Evolutionary conservation across 176 grass and related monocot species (phyloP).

Genomic region (Aegilops sharonensis): DNA sequence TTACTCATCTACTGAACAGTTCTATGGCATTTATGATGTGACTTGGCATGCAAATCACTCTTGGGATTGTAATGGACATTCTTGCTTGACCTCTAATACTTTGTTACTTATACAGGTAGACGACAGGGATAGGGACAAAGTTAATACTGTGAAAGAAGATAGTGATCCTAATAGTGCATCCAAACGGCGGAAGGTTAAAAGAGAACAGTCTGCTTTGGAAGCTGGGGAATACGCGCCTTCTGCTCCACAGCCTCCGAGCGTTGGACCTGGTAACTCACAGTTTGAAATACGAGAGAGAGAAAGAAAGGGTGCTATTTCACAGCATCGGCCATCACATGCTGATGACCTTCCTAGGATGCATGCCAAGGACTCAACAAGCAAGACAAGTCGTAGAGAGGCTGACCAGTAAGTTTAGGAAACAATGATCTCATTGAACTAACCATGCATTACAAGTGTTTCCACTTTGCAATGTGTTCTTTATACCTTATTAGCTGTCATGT

Average conservation of each 20-base stretch:
- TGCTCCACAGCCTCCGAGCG: slow-evolving; percentile 46
- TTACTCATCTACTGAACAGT: background rate
- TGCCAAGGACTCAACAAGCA: slow-evolving; percentile 80
- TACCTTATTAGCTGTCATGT: background rate
- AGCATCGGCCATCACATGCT: slow-evolving; percentile 60
- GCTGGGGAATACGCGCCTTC: slow-evolving; percentile 72
- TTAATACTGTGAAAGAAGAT: slow-evolving; percentile 64
- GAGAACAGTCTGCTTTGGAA: slow-evolving; percentile 72
- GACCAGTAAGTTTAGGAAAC: slow-evolving; percentile 78
- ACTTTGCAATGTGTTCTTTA: background rate
- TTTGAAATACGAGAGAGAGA: slow-evolving; percentile 79
- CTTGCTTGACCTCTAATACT: slow-evolving; percentile 10
- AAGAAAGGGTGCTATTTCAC: slow-evolving; percentile 66
- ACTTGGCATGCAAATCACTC: background rate
- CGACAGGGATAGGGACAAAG: slow-evolving; percentile 88
- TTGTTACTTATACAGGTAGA: slow-evolving; percentile 60
- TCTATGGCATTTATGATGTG: background rate
- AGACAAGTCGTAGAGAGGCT: slow-evolving; percentile 77
- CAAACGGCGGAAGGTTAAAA: slow-evolving; percentile 84
- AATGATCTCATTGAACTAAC: slow-evolving; percentile 25
- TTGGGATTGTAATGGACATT: slow-evolving; percentile 10
- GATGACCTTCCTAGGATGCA: slow-evolving; percentile 79
- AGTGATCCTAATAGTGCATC: slow-evolving; percentile 56
- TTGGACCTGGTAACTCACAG: slow-evolving; percentile 43
- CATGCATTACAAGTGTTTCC: slow-evolving; percentile 10